Evolutionary conservation across 805 yeast species (phyloP).

Genomic region (Saturnispora gosingensis): DNA sequence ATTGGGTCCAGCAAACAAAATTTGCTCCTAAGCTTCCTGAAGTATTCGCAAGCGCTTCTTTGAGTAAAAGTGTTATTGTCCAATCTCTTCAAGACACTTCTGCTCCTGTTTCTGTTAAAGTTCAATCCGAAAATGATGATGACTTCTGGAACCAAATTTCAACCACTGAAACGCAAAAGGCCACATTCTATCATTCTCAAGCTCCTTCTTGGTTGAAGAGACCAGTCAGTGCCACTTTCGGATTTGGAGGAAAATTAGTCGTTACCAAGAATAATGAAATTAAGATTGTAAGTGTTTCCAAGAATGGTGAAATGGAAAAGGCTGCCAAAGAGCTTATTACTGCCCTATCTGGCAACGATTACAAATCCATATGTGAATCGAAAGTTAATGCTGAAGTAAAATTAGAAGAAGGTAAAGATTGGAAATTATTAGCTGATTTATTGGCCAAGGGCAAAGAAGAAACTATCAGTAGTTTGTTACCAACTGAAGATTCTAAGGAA

Average conservation of each 20-base stretch:
- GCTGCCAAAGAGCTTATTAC: conserved; percentile 36
- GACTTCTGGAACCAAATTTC: conserved; percentile 84
- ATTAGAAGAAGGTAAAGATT: conserved; percentile 37
- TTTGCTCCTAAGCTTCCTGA: conserved; percentile 90
- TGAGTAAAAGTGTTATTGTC: conserved; percentile 71
- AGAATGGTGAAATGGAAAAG: conserved; percentile 29
- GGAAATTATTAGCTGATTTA: conserved; percentile 52
- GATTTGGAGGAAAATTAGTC: conserved; percentile 88
- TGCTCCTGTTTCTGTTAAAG: conserved; percentile 40
- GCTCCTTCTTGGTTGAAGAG: conserved; percentile 86
- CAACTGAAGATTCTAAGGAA: background rate
- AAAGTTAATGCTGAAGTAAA: conserved; percentile 35
- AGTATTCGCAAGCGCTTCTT: conserved; percentile 77
- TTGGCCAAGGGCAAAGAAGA: conserved; percentile 41
- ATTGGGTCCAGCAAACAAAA: conserved; percentile 85
- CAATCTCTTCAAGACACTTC: conserved; percentile 86
- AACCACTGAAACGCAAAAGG: conserved; percentile 59
- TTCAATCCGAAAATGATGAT: conserved; percentile 41
- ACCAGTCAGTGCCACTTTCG: conserved; percentile 71
- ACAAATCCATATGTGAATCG: conserved; percentile 44
- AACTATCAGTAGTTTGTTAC: conserved; percentile 33
- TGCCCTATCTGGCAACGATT: conserved; percentile 51
- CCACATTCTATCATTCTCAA: conserved; percentile 60
- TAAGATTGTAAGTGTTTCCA: conserved; percentile 27
- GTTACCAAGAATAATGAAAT: conserved; percentile 28